Percentiles rank a stretch among this genome's conserved stretches.
Evolutionary conservation across 768 basidiomycete species (phyloP).

Genomic region (Pulveroboletus frians): DNA sequence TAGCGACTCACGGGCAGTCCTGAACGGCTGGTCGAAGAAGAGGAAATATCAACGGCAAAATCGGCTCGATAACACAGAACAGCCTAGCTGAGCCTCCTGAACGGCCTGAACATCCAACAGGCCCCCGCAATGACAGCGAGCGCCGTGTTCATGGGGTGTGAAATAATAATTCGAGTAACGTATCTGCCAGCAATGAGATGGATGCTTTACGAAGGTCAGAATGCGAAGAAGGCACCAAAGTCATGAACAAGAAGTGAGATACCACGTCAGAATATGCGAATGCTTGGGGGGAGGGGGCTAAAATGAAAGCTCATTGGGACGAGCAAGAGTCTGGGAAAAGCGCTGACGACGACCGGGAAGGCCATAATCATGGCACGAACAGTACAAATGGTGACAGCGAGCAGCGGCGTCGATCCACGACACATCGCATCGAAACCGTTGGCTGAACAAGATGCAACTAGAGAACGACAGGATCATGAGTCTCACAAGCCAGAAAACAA

Average conservation of each 20-base stretch:
- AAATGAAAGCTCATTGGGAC: too few relatives aligned
- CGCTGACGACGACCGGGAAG: background rate
- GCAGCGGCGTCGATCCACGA: too few relatives aligned
- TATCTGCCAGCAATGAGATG: background rate
- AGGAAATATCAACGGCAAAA: too few relatives aligned
- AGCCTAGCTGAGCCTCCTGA: too few relatives aligned
- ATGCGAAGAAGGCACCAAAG: background rate
- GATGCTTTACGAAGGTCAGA: background rate
- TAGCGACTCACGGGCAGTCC: too few relatives aligned
- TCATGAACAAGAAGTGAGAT: background rate
- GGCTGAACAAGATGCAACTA: too few relatives aligned
- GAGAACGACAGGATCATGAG: background rate
- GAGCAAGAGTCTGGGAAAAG: background rate
- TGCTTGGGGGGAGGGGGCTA: background rate
- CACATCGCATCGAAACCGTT: too few relatives aligned
- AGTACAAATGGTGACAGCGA: background rate
- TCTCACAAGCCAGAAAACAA: background rate
- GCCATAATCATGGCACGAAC: background rate
- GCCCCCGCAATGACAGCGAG: too few relatives aligned
- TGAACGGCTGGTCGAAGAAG: too few relatives aligned
- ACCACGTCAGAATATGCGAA: background rate
- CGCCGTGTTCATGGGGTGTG: too few relatives aligned
- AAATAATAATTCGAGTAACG: background rate
- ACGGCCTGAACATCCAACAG: too few relatives aligned
- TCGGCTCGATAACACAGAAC: too few relatives aligned